phyloP scores from a whole-genome alignment of 148 eudicot species.

The Agrostemma githago region DNA sequence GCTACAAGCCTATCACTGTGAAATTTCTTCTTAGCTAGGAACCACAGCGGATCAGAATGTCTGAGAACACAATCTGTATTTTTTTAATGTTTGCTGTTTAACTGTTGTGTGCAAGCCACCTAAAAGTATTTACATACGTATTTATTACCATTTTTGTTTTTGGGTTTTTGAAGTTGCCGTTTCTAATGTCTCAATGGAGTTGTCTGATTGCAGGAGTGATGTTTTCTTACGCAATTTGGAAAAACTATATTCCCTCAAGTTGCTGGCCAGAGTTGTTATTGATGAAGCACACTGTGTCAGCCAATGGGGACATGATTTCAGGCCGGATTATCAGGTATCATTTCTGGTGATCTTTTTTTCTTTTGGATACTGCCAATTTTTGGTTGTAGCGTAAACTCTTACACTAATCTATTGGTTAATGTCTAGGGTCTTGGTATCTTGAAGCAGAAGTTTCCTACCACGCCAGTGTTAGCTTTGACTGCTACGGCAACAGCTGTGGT shows the following conservation, averaged over 20 bases:
- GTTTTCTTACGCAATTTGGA: conserved; percentile 73
- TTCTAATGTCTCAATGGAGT: conserved; percentile 16
- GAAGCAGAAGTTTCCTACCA: conserved; percentile 78
- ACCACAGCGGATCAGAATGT: not conserved
- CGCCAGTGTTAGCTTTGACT: conserved; percentile 93
- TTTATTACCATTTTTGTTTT: not conserved
- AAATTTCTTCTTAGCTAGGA: not conserved
- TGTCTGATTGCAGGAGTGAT: conserved; percentile 72
- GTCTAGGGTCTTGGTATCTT: conserved; percentile 86
- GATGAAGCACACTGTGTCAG: conserved; percentile 99
- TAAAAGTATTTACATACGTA: too few relatives aligned
- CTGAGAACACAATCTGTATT: not conserved
- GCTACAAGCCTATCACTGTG: conserved; percentile 7
- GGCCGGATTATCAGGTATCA: conserved; percentile 96
- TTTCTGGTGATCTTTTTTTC: conserved; percentile 1
- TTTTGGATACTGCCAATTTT: not conserved
- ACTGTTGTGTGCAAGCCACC: not conserved
- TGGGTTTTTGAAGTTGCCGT: not conserved
- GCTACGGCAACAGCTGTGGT: conserved; percentile 98
- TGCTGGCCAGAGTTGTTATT: conserved; percentile 84
- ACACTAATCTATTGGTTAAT: conserved; percentile 17
- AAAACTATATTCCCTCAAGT: conserved; percentile 58
- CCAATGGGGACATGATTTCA: conserved; percentile 99
- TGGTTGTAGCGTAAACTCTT: not conserved
- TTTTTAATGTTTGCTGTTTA: conserved; percentile 6